Evolutionary conservation across 768 basidiomycete genomes (phyloP).

Genomic region (Phallus indusiatus): DNA sequence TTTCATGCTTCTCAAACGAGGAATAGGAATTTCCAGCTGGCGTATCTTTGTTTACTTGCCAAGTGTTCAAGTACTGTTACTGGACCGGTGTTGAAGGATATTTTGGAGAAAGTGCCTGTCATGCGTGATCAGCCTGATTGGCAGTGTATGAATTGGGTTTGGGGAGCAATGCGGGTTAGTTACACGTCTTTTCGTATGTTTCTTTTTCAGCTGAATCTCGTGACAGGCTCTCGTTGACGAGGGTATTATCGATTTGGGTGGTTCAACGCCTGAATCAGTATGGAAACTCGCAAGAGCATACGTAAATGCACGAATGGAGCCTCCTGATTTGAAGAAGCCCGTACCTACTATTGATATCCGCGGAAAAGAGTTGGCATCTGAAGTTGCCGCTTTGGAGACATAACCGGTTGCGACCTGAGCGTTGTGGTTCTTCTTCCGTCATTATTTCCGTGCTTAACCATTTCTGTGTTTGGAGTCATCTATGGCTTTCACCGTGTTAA

Average conservation of each 20-base stretch:
- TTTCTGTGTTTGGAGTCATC: no score
- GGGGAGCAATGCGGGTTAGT: not conserved
- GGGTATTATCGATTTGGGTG: not conserved
- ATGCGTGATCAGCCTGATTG: not conserved
- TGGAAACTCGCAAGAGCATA: not conserved
- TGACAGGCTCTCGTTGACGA: not conserved
- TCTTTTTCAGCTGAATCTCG: not conserved
- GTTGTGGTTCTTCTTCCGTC: no score
- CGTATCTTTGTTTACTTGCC: not conserved
- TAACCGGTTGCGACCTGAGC: not conserved
- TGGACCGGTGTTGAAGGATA: not conserved
- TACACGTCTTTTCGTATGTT: not conserved
- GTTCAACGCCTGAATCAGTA: not conserved
- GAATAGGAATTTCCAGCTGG: not conserved
- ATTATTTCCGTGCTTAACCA: no score
- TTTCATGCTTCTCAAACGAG: not conserved
- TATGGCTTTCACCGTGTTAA: no score
- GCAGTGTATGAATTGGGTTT: not conserved
- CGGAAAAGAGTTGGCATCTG: not conserved
- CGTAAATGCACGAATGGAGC: not conserved
- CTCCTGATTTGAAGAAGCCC: not conserved
- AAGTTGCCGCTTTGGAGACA: not conserved
- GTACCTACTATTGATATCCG: not conserved
- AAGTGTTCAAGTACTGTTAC: not conserved
- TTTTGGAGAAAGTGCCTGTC: not conserved